Conservation (phyloP, 352 stramenopile genomes). For the Phytophthora citricola region DNA sequence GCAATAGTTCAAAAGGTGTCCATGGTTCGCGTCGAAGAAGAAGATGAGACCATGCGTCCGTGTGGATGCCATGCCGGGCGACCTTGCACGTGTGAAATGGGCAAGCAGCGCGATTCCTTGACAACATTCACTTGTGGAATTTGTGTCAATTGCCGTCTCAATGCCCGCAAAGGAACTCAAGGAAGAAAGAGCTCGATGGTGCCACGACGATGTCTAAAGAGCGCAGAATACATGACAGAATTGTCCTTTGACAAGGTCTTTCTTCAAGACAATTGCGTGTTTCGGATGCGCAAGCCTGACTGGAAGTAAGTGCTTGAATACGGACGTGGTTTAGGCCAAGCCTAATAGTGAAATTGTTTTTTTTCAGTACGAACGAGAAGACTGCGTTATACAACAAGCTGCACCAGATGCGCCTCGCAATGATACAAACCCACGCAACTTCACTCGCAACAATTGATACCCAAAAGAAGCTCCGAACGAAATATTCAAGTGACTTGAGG, state of each 20-base stretch:
- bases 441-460: slow-evolving; percentile 43
- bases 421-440: slow-evolving; percentile 35
- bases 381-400: slow-evolving; percentile 60
- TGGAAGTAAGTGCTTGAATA: slow-evolving; percentile 53
- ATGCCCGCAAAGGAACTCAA: slow-evolving; percentile 35
- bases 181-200: slow-evolving; percentile 17
- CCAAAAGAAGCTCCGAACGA: slow-evolving; percentile 51
- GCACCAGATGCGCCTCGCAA: slow-evolving; percentile 65
- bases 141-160: slow-evolving; percentile 73
- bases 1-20: slow-evolving; percentile 17
- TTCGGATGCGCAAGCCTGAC: slow-evolving; percentile 65
- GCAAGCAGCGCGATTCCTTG: neutral
- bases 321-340: too few species aligned
- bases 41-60: slow-evolving; percentile 59
- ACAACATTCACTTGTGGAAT: slow-evolving; percentile 46
- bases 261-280: slow-evolving; percentile 46
- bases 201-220: slow-evolving; percentile 55
- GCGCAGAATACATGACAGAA: slow-evolving; percentile 48
- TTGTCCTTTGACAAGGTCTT: slow-evolving; percentile 48
- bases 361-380: slow-evolving; percentile 47
- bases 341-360: neutral
- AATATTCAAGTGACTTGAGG: slow-evolving; percentile 55
- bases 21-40: slow-evolving; percentile 34
- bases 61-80: slow-evolving; percentile 69
- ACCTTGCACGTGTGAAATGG: slow-evolving; percentile 71